Evolutionary conservation across 371 early-diverging fungal species (phyloP), one percentile per base, ranked within the genome.

Genomic region (Syncephalastrum racemosum): DNA sequence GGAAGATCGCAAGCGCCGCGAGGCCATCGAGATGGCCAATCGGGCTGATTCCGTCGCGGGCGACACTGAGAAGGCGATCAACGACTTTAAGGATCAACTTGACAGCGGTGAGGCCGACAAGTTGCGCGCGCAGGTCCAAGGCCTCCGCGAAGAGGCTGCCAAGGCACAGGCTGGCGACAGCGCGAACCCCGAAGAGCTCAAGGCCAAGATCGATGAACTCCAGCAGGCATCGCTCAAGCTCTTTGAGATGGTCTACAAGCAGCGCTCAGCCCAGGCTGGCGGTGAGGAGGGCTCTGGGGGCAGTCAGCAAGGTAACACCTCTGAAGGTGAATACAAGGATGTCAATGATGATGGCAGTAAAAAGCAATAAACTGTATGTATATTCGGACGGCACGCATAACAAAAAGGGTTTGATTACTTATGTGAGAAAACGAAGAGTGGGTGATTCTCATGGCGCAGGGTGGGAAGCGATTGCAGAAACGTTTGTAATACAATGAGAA

Each of bases 231-330:
- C 86, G 54, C 74, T 94, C 59, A 94, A 94, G 77, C 82, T 96
- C 53, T 95, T 95, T 64, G 92, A 95, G 80, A 84, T 90, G 89
- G 93, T 92, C 36, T 95, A 95, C 85, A 90, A 94, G 84, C 46
- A 63, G 59, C 58, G 64, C 24, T 58, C 63, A 22, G 57, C 64
- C 42, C 64, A 63, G 36, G 47, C 48, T 22, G 42, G 42, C 15
- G 25, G 39, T n/a, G 31, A 19, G 24, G 45, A 46, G 19, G 43
- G 57, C 43, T 56, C 40, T 13, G 5, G 8, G 0, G 36, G 36
- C 10, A 8, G 36, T 31, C 36, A 31, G 36, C 36, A 31, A 12
- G 36, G 36, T 10, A 44, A 42, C 16, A 55, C 65, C 16, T 56
- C 60, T 20, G 66, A 65, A 53, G 66, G 66, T n/a, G 66, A 65